A percentile compares a stretch with the other conserved stretches of the same genome.
These are phyloP conservation scores for Ceratocystiopsis brevicomis DNA, from an alignment of 2,329 filamentous ascomycete species.

Conservation along the genomic window DNA sequence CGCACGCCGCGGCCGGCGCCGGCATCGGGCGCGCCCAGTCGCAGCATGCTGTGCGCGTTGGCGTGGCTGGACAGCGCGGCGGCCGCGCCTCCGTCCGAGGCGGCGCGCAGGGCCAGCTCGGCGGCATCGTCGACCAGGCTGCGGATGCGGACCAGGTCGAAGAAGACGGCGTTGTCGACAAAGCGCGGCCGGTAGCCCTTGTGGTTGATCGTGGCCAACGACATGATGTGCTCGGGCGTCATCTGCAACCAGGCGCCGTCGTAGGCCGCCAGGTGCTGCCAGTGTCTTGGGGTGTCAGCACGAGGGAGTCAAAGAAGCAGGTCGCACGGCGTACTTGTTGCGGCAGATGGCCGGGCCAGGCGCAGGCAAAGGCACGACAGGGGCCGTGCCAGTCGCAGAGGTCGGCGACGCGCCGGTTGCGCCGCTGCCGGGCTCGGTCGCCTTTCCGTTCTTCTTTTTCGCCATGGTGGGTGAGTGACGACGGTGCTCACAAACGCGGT, in stretches of 20 bases:
- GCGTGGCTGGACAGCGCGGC: constrained; percentile 24
- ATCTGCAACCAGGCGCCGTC: constrained; percentile 71
- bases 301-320: no score
- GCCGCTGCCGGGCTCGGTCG: no score
- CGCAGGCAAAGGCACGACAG: no score
- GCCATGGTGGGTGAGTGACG: neutral
- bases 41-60: neutral
- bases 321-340: no score
- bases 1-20: constrained; percentile 21
- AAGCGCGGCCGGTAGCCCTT: constrained; percentile 56
- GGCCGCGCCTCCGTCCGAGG: constrained; percentile 47
- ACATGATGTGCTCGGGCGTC: constrained; percentile 60
- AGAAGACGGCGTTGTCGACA: constrained; percentile 64
- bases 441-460: neutral
- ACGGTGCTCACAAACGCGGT: neutral
- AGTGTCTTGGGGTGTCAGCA: constrained; percentile 41
- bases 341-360: no score
- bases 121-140: constrained; percentile 64
- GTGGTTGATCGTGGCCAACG: constrained; percentile 62
- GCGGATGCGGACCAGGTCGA: constrained; percentile 68
- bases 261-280: constrained; percentile 69
- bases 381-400: neutral
- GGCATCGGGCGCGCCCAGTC: neutral
- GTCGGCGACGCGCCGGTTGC: neutral
- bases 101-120: constrained; percentile 56